Percentiles rank a stretch among this genome's conserved stretches.
Evolutionary conservation across 2,329 filamentous ascomycete genomes (phyloP).

Genomic region (Colletotrichum limetticola): DNA sequence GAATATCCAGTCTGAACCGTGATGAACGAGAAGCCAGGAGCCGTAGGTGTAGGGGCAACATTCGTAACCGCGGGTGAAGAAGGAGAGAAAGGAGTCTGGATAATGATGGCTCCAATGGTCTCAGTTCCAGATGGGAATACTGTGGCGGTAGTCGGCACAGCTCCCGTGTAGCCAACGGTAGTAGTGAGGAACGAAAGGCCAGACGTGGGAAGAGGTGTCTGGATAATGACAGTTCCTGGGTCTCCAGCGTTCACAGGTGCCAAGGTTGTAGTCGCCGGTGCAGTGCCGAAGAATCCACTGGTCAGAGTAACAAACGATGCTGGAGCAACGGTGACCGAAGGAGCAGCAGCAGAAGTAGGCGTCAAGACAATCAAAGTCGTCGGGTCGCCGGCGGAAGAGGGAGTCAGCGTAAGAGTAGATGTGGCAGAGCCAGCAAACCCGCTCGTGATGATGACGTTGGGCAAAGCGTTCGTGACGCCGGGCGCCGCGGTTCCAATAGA

Average conservation of each 20-base stretch:
- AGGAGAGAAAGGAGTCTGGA: slow-evolving; percentile 5
- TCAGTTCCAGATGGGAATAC: slow-evolving; percentile 21
- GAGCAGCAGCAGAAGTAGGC: background rate
- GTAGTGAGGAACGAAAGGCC: slow-evolving; percentile 10
- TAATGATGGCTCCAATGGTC: slow-evolving; percentile 22
- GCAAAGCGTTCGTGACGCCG: background rate
- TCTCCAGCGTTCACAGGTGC: slow-evolving; percentile 3
- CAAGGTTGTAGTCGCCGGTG: slow-evolving; percentile 10
- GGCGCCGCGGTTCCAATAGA: background rate
- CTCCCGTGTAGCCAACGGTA: slow-evolving; percentile 12
- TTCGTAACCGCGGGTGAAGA: background rate
- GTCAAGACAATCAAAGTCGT: slow-evolving; percentile 26
- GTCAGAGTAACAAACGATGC: slow-evolving; percentile 13
- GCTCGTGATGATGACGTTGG: slow-evolving; percentile 17
- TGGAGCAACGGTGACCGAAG: background rate
- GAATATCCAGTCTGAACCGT: slow-evolving; percentile 22
- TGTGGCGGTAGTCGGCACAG: slow-evolving; percentile 1
- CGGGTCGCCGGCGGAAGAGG: slow-evolving; percentile 12
- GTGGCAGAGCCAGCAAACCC: slow-evolving; percentile 18
- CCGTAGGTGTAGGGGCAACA: background rate
- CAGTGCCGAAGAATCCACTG: slow-evolving; percentile 11
- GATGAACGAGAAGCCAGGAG: slow-evolving; percentile 8
- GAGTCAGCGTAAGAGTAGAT: slow-evolving; percentile 22
- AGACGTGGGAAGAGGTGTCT: slow-evolving; percentile 13
- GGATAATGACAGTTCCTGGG: slow-evolving; percentile 12